Percentiles rank a stretch among this genome's conserved stretches.
These are phyloP conservation scores for Colletotrichum sp. DNA, from an alignment of 2,329 filamentous ascomycete genomes.

Conservation along the genomic window DNA sequence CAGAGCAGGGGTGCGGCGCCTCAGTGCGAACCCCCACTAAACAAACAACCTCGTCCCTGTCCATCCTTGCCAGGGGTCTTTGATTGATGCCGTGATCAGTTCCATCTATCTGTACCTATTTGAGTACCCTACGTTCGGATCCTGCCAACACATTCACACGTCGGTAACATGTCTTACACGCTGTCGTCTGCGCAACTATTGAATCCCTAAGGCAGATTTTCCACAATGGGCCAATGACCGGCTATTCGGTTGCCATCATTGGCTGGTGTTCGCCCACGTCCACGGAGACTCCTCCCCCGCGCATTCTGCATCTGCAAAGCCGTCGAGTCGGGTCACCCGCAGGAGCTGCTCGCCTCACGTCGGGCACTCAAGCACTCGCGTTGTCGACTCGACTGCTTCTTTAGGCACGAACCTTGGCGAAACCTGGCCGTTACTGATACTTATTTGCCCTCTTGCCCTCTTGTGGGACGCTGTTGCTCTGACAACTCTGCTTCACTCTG, in stretches of 20 bases:
- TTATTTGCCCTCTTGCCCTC: background rate
- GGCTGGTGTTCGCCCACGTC: conserved; percentile 15
- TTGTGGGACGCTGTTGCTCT: background rate
- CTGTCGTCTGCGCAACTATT: background rate
- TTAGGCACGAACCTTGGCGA: background rate
- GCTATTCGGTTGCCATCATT: background rate
- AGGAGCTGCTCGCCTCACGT: conserved; percentile 1
- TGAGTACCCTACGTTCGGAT: background rate
- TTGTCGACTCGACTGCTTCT: background rate
- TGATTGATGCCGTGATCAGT: background rate
- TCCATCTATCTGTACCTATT: background rate
- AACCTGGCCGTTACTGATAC: background rate
- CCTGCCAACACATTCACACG: background rate
- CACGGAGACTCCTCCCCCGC: background rate
- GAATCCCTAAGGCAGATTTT: background rate
- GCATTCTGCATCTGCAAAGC: background rate
- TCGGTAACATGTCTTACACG: background rate
- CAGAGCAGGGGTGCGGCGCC: background rate
- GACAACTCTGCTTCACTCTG: background rate
- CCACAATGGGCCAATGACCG: background rate
- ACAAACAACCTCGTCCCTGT: background rate
- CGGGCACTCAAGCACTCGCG: background rate
- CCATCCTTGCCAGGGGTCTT: background rate
- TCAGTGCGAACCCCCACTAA: background rate
- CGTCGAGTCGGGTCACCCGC: background rate